Conservation (phyloP, 2,329 filamentous ascomycete genomes). For the Colletotrichum echinochloae region DNA sequence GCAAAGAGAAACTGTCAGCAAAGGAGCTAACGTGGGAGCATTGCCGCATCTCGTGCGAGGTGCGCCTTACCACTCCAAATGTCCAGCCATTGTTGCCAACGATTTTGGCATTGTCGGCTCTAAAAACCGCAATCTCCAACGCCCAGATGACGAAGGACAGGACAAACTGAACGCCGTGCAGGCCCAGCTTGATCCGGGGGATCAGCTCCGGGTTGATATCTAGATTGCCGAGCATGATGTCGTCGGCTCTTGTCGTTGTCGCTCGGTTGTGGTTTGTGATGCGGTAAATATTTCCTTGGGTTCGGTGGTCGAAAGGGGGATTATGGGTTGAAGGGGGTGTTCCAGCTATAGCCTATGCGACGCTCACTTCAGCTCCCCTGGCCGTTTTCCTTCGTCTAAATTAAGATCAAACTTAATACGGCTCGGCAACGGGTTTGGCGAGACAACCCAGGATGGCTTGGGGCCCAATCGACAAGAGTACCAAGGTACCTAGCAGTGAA, state of each 20-base stretch:
- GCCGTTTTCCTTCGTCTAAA: conserved; percentile 29
- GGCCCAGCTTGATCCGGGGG: conserved; percentile 66
- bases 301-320: conserved; percentile 22
- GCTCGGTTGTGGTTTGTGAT: conserved; percentile 15
- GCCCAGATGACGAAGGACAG: conserved; percentile 68
- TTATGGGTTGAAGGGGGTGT: conserved; percentile 20
- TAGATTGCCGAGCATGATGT: conserved; percentile 59
- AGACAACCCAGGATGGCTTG: conserved; percentile 33
- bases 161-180: conserved; percentile 68
- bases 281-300: background rate
- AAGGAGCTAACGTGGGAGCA: background rate
- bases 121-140: conserved; percentile 71
- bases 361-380: conserved; percentile 33
- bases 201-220: conserved; percentile 67
- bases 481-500: conserved; percentile 15
- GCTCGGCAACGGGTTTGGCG: conserved; percentile 39
- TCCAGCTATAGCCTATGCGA: conserved; percentile 33
- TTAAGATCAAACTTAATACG: conserved; percentile 39
- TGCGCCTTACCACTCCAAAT: conserved; percentile 69
- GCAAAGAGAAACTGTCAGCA: conserved; percentile 28
- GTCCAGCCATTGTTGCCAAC: conserved; percentile 72
- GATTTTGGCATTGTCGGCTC: conserved; percentile 59
- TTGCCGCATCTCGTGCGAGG: conserved; percentile 16
- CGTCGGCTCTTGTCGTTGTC: conserved; percentile 5
- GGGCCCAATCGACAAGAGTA: conserved; percentile 28